Base-by-base conservation (phyloP, 306 rosid genomes). In the Cicer chorassanicum region DNA sequence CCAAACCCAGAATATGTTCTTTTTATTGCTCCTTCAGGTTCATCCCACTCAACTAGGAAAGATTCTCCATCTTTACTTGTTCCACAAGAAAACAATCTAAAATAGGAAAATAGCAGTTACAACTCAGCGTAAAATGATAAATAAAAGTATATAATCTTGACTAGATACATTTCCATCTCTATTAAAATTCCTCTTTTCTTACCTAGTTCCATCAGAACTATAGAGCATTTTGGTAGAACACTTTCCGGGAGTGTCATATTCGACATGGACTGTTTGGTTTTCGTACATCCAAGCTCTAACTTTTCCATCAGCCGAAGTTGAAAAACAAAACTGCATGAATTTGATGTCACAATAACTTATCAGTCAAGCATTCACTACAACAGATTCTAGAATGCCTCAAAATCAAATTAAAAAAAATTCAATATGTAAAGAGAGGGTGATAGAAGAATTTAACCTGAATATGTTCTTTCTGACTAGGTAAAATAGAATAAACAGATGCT, bases 81-180 rank as follows among this genome's bases (percentile, higher is more conserved):
- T 71, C 97, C 98, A 49, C 96, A 93, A 56, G 97, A 93, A 80
- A 91, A 89, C 87, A 91, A 81, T 78, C 98, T 93, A 74, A 62
- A 49, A 77, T 55, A 68, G 56, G 61, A 53, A 60, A 18, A 2
- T 29, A 12, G 39, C 2, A 77, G 42, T 61, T 41, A 29, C 36
- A 2, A 0, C 5, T 29, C 36, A 5, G 36, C 5, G 36, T 29
- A 29, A 29, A 29, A 4, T 4, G 5, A 29, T 3, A 42, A 4
- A 12, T 40, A 61, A 39, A 65, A 6, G 7, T 16, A 46, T 16
- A 46, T 34, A 56, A 36, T 21, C 18, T 69, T 18, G 29, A 46
- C 1, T 24, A 13, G 15, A 8, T 13, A 67, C 13, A 34, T 10
- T 34, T 67, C 53, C 5, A 10, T n/a, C 5, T 24, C 15, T 42